Percentiles rank a stretch among this genome's conserved stretches.
These are phyloP conservation scores for Taiozyma sp. DNA, from an alignment of 1,139 yeast species.

Conservation along the genomic window DNA sequence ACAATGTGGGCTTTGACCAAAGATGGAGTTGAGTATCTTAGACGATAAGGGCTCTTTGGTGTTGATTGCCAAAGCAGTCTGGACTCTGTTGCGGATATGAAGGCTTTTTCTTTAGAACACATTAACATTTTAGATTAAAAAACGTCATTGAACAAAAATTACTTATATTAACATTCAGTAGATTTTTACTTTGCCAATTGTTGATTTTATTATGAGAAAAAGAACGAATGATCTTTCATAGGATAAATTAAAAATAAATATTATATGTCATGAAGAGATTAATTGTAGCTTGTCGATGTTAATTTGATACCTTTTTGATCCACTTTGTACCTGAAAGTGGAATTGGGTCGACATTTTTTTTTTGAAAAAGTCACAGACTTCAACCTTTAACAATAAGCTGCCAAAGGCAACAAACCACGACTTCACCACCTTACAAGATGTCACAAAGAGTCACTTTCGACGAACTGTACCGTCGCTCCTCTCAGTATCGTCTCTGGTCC, in stretches of 20 bases:
- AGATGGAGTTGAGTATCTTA: slow-evolving; percentile 2
- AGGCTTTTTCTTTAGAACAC: neutral
- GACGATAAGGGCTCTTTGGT: neutral
- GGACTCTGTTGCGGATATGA: neutral
- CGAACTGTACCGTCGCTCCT: slow-evolving; percentile 79
- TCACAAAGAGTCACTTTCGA: slow-evolving; percentile 50
- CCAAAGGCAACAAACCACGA: neutral
- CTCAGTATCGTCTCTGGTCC: slow-evolving; percentile 86
- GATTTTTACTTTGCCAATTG: neutral
- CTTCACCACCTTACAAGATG: slow-evolving; percentile 2
- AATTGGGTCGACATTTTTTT: no score
- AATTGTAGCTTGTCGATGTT: neutral
- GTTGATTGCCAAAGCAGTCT: neutral
- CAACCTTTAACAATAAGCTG: no score
- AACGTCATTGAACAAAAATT: neutral
- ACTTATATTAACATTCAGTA: neutral
- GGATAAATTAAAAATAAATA: slow-evolving; percentile 5
- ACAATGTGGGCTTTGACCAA: neutral
- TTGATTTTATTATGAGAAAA: neutral
- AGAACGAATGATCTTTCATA: slow-evolving; percentile 1
- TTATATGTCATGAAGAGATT: slow-evolving; percentile 3
- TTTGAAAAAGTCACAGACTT: neutral
- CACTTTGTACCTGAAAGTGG: neutral
- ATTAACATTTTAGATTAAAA: neutral
- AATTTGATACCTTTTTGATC: neutral